Conservation (phyloP, 371 early-diverging fungal genomes). For the Basidiobolus meristosporus region DNA sequence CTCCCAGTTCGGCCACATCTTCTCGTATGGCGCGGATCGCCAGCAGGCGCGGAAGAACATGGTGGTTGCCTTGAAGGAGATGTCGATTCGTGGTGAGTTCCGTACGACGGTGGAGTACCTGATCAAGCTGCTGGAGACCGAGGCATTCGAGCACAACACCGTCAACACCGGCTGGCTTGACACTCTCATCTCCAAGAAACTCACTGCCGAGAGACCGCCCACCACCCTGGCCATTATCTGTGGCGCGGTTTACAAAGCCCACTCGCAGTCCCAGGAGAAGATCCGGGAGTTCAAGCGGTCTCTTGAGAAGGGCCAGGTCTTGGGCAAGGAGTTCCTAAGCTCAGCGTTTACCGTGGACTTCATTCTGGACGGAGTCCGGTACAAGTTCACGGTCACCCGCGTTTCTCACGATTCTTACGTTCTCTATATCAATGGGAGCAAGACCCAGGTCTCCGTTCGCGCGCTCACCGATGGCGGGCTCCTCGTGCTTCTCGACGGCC, state of each 20-base stretch:
- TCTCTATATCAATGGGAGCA: conserved; percentile 64
- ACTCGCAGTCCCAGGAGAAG: conserved; percentile 31
- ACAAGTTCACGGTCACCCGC: conserved; percentile 63
- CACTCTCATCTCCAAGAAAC: conserved; percentile 62
- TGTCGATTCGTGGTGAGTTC: conserved; percentile 97
- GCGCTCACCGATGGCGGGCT: conserved; percentile 82
- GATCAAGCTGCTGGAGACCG: conserved; percentile 79
- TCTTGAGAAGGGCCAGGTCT: conserved; percentile 82
- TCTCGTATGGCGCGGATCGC: conserved; percentile 90
- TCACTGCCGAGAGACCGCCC: conserved; percentile 85
- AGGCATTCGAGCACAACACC: conserved; percentile 72
- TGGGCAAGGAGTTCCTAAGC: conserved; percentile 48
- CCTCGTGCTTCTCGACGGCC: conserved; percentile 75
- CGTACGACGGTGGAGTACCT: conserved; percentile 97
- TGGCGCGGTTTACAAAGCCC: conserved; percentile 82
- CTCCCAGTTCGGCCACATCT: conserved; percentile 98
- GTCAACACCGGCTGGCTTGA: conserved; percentile 96
- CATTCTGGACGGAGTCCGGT: conserved; percentile 79
- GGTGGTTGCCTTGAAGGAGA: conserved; percentile 91
- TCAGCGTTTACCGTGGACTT: conserved; percentile 69
- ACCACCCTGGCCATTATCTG: conserved; percentile 74
- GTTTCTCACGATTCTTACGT: conserved; percentile 66
- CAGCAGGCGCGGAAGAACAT: conserved; percentile 86
- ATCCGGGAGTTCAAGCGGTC: conserved; percentile 54
- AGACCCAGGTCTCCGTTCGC: conserved; percentile 61